Conservation (phyloP, 2,329 filamentous ascomycete genomes). For the Venturia carpophila region DNA sequence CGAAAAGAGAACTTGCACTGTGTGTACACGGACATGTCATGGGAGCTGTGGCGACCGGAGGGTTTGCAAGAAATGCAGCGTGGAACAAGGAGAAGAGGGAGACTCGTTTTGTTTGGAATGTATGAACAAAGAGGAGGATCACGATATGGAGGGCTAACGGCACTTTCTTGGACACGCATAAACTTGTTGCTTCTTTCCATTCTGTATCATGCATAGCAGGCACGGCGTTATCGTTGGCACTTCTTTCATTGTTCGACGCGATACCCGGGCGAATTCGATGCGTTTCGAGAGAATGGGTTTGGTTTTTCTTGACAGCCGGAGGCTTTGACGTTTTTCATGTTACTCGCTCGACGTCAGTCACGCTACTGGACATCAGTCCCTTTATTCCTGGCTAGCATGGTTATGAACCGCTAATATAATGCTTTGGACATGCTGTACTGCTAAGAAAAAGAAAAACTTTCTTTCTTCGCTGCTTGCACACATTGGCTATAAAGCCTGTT, state of each 20-base stretch:
- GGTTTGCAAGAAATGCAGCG: slow-evolving; percentile 28
- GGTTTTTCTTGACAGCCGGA: not conserved
- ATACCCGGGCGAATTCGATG: not conserved
- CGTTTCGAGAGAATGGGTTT: not conserved
- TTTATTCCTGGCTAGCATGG: not conserved
- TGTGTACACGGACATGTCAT: slow-evolving; percentile 59
- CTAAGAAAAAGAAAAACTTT: not conserved
- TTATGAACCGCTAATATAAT: not conserved
- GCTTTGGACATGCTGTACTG: not conserved
- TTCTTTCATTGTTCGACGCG: not conserved
- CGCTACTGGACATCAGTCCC: not conserved
- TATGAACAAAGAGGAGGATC: slow-evolving; percentile 7
- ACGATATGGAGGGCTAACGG: slow-evolving; percentile 10
- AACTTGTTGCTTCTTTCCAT: not conserved
- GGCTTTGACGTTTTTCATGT: not conserved
- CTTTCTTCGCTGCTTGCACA: not conserved
- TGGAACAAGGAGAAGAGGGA: slow-evolving; percentile 14
- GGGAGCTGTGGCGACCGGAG: slow-evolving; percentile 36
- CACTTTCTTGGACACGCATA: not conserved
- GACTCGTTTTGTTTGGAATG: slow-evolving; percentile 14
- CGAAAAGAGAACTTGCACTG: slow-evolving; percentile 54
- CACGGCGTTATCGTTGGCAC: not conserved
- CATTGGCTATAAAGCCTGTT: not conserved
- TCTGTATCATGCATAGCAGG: not conserved
- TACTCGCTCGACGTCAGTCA: not conserved